These are phyloP conservation scores for Tulasnella sp. DNA, from an alignment of 768 basidiomycete genomes.

Conservation along the genomic window DNA sequence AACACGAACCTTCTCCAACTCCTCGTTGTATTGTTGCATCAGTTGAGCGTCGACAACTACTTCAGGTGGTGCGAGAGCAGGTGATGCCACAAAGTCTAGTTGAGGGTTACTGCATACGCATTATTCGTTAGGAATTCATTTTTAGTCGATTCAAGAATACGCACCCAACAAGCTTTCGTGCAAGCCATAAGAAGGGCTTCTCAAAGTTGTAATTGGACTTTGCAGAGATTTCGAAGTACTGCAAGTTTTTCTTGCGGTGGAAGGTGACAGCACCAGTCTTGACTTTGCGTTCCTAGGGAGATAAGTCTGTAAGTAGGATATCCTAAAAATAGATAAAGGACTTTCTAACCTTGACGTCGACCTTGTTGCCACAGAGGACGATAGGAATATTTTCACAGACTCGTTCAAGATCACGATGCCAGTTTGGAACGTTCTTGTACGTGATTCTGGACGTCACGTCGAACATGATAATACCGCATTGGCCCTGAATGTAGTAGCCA, in stretches of 20 bases:
- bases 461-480: constrained; percentile 99
- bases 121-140: background rate
- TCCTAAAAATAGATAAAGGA: background rate
- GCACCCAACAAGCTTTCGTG: constrained; percentile 92
- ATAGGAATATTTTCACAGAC: constrained; percentile 99
- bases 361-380: constrained; percentile 98
- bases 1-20: constrained; percentile 50
- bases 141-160: constrained; percentile 24
- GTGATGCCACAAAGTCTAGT: constrained; percentile 94
- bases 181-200: constrained; percentile 99
- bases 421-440: constrained; percentile 99
- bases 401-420: constrained; percentile 99
- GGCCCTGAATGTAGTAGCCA: constrained; percentile 93
- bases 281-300: constrained; percentile 87
- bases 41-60: constrained; percentile 65
- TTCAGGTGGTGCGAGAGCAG: constrained; percentile 89
- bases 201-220: constrained; percentile 99
- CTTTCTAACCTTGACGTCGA: constrained; percentile 83
- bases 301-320: constrained; percentile 6
- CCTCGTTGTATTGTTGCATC: constrained; percentile 66
- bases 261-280: constrained; percentile 98
- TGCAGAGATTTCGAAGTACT: constrained; percentile 99
- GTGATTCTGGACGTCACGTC: constrained; percentile 99
- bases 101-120: constrained; percentile 46
- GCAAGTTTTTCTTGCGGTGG: constrained; percentile 99